Evolutionary conservation across 768 basidiomycete genomes (phyloP).

Genomic region (Collybia sp.): DNA sequence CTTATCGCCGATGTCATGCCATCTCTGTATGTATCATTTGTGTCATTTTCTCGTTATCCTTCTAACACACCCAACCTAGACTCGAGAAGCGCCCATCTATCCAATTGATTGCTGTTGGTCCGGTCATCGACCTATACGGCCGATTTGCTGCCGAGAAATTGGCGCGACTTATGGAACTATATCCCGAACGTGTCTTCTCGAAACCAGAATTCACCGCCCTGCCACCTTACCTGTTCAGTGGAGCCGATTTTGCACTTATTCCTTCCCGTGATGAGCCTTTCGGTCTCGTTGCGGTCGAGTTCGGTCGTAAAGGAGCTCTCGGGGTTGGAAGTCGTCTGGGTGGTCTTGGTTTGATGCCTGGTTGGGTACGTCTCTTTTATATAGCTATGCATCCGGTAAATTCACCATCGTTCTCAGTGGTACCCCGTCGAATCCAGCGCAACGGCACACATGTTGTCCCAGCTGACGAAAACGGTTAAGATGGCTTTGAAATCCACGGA

Average conservation of each 20-base stretch:
- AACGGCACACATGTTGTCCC: conserved; percentile 92
- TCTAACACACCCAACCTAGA: conserved; percentile 30
- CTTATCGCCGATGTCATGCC: conserved; percentile 96
- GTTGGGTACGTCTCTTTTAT: conserved; percentile 66
- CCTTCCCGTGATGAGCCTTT: conserved; percentile 97
- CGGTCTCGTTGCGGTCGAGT: conserved; percentile 93
- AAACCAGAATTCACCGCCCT: conserved; percentile 95
- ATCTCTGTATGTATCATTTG: conserved; percentile 50
- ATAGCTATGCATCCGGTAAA: conserved; percentile 1
- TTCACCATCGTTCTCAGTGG: conserved; percentile 52
- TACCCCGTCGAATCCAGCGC: conserved; percentile 94
- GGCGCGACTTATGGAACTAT: conserved; percentile 89
- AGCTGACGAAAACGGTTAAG: conserved; percentile 92
- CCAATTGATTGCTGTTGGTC: conserved; percentile 86
- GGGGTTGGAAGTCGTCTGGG: conserved; percentile 93
- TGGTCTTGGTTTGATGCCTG: conserved; percentile 95
- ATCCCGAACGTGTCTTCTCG: conserved; percentile 91
- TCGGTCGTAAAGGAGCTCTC: conserved; percentile 93
- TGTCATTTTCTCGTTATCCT: not conserved
- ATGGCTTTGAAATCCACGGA: conserved; percentile 87
- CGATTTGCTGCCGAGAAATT: conserved; percentile 95
- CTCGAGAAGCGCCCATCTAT: conserved; percentile 83
- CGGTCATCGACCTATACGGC: conserved; percentile 93
- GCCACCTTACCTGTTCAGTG: conserved; percentile 90
- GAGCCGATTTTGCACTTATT: conserved; percentile 93